These are phyloP conservation scores for Candida parachauliodes DNA, from an alignment of 805 yeast genomes.

Conservation along the genomic window DNA sequence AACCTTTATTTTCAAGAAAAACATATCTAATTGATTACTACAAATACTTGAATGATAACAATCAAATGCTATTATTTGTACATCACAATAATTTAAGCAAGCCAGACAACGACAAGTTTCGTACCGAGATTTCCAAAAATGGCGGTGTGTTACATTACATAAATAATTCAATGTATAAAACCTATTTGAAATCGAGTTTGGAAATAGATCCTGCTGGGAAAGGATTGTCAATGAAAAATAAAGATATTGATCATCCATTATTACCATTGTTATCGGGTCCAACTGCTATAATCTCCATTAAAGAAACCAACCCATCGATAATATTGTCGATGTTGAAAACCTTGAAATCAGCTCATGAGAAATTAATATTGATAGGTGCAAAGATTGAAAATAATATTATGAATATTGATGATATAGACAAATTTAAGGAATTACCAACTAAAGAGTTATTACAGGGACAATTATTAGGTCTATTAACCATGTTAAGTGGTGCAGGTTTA, in stretches of 20 bases:
- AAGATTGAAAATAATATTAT: conserved; percentile 61
- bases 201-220: conserved; percentile 71
- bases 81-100: conserved; percentile 83
- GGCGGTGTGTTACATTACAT: conserved; percentile 71
- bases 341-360: conserved; percentile 63
- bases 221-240: conserved; percentile 45
- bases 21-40: conserved; percentile 82
- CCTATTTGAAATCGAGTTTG: conserved; percentile 67
- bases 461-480: conserved; percentile 78
- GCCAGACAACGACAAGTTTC: conserved; percentile 59
- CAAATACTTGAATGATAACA: conserved; percentile 61
- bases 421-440: conserved; percentile 72
- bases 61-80: conserved; percentile 68
- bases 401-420: conserved; percentile 48
- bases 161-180: conserved; percentile 66
- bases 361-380: conserved; percentile 81
- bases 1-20: conserved; percentile 71
- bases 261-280: conserved; percentile 76
- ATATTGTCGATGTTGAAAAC: conserved; percentile 61
- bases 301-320: conserved; percentile 63
- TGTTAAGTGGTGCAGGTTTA: conserved; percentile 85
- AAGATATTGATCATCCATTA: conserved; percentile 59
- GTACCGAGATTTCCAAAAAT: conserved; percentile 57
- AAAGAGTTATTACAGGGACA: conserved; percentile 72
- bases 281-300: conserved; percentile 71